Percentiles rank a stretch among this genome's conserved stretches.
These are phyloP conservation scores for Umbelopsis ramanniana DNA, from an alignment of 192 early-diverging fungal genomes.

Conservation along the genomic window DNA sequence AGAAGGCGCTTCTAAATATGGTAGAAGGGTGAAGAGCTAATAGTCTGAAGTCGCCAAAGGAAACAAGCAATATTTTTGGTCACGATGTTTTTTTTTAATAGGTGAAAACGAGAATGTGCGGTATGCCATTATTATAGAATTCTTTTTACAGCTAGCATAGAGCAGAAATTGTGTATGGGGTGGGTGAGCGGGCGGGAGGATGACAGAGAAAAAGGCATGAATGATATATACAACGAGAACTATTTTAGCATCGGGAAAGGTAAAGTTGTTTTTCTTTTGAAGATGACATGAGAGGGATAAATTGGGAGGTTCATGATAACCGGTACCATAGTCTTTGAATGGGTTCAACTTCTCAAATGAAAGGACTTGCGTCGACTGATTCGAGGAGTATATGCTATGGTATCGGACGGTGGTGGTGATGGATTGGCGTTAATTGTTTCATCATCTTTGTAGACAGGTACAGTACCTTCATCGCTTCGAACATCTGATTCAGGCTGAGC, in stretches of 20 bases:
- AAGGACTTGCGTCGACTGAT: background rate
- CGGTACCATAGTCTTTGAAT: background rate
- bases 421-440: background rate
- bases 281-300: background rate
- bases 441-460: background rate
- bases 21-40: too few relatives aligned
- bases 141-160: slow-evolving; percentile 19
- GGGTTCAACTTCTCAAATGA: background rate
- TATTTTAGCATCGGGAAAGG: background rate
- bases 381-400: background rate
- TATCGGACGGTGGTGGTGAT: background rate
- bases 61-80: too few relatives aligned
- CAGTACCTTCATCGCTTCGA: background rate
- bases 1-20: background rate
- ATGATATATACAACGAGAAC: slow-evolving; percentile 9
- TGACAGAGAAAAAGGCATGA: background rate
- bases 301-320: too few relatives aligned
- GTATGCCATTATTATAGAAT: slow-evolving; percentile 10
- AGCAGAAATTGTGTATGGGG: background rate
- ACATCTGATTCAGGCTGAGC: slow-evolving; percentile 6
- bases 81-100: slow-evolving; percentile 12
- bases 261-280: background rate
- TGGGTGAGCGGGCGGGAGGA: background rate
- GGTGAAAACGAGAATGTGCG: background rate
- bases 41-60: too few relatives aligned